Conservation (phyloP, 345 rosid genomes). For the Hibiscus tridactylites region DNA sequence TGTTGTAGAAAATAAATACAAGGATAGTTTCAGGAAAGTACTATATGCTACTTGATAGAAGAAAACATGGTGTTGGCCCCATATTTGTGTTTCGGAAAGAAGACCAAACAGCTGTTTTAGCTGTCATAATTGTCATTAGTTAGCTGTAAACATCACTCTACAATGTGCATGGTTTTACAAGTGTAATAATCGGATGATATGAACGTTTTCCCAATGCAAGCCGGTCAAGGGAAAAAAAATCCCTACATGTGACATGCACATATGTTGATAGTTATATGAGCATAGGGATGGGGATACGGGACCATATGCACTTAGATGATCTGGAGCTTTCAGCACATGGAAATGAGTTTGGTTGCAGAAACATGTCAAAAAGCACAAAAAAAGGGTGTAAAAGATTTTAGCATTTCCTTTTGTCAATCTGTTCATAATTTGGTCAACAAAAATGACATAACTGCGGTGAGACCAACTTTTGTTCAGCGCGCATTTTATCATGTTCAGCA, state of each 20-base stretch:
- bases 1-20: not conserved
- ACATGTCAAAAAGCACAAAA: not conserved
- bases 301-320: not conserved
- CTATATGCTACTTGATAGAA: not conserved
- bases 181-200: not conserved
- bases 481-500: too few species aligned
- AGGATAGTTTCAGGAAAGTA: not conserved
- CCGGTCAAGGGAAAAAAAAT: not conserved
- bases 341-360: not conserved
- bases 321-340: conserved; percentile 8
- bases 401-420: not conserved
- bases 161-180: not conserved
- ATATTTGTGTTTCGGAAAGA: not conserved
- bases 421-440: not conserved
- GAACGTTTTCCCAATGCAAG: not conserved
- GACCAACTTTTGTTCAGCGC: too few species aligned
- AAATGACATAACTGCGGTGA: not conserved
- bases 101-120: not conserved
- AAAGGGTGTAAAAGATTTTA: not conserved
- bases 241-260: not conserved
- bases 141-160: not conserved
- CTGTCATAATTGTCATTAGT: not conserved
- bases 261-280: not conserved
- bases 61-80: not conserved
- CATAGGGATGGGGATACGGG: not conserved